Evolutionary conservation across 345 rosid species (phyloP), one percentile per base, ranked within the genome.

Genomic region (Euphorbia peplus): DNA sequence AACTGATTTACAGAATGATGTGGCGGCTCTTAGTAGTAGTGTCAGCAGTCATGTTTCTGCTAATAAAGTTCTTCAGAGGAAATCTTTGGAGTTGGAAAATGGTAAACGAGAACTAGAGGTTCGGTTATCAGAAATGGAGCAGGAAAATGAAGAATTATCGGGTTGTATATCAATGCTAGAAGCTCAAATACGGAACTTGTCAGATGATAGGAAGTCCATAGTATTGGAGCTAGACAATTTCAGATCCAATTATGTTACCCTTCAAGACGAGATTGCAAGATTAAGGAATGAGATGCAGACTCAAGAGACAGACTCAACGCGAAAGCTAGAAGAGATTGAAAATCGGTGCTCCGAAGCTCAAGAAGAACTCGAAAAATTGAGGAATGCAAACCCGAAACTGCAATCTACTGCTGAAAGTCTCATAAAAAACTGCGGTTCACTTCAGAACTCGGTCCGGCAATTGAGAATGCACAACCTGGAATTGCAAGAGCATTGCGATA

Each of bases 21-120:
- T 80, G 42, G 16, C 14, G 71, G 71, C 57, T 63, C 77, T 80
- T 15, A 69, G 81, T 60, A 63, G 78, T 58, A 70, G 73, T 42
- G 60, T 82, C 32, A 74, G 81, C 50, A 70, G 77, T 47, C 80
- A 79, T 68, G 81, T 78, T 68, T 80, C 83, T 2, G 78, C 76
- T 14, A 77, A 80, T 51, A 76, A 60, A 41, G 62, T 12, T 46
- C 84, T 82, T n/a, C 80, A 82, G 48, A 70, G 59, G 75, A 81
- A 76, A 69, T 71, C 79, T 67, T 79, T 74, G 3, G 84, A 76
- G 63, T 63, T 74, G 28, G 85, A 80, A 73, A 72, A 44, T 6
- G 70, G 26, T 39, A 80, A 78, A 26, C 56, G 25, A 6, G 80
- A 83, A 64, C 54, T 75, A 52, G 73, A 83, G 62, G 42, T 60